phyloP scores from a whole-genome alignment of 1,284 basidiomycete genomes.

The Phylloboletellus chloephorus region DNA sequence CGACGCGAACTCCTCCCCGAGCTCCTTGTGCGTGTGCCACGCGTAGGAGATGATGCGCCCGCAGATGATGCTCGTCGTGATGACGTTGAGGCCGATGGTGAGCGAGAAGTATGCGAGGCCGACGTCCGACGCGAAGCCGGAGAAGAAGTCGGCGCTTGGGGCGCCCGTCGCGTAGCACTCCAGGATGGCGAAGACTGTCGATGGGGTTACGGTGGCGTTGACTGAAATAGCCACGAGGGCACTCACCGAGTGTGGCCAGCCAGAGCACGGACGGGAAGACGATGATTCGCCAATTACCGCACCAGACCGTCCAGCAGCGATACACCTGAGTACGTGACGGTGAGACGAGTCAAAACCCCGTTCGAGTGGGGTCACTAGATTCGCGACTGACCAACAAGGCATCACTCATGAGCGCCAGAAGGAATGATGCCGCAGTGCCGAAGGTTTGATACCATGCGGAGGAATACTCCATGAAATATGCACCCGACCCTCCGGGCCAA shows the following conservation, averaged over 20 bases:
- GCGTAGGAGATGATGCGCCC: constrained; percentile 9
- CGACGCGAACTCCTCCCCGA: not conserved
- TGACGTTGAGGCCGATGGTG: constrained; percentile 13
- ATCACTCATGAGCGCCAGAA: constrained; percentile 14
- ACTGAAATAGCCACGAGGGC: too few species aligned
- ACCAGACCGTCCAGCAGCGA: constrained; percentile 14
- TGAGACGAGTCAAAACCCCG: too few species aligned
- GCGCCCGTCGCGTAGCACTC: constrained; percentile 8
- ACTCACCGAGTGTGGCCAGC: constrained; percentile 12
- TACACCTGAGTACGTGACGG: constrained; percentile 6
- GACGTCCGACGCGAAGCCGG: constrained; percentile 10
- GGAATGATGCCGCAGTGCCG: constrained; percentile 8
- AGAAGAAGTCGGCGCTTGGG: constrained; percentile 8
- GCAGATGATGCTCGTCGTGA: constrained; percentile 13
- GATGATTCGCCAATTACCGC: constrained; percentile 4
- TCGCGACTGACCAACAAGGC: constrained; percentile 16
- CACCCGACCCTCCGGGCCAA: constrained; percentile 11
- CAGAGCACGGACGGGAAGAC: constrained; percentile 14
- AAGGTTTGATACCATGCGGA: constrained; percentile 17
- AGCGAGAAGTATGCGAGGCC: constrained; percentile 11
- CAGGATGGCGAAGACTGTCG: constrained; percentile 11
- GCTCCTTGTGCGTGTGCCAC: not conserved
- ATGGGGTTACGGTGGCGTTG: not conserved
- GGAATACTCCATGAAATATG: constrained; percentile 5
- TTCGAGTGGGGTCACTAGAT: too few species aligned